Base-by-base conservation (phyloP, 1,139 yeast genomes). In the Hyphopichia burtonii region DNA sequence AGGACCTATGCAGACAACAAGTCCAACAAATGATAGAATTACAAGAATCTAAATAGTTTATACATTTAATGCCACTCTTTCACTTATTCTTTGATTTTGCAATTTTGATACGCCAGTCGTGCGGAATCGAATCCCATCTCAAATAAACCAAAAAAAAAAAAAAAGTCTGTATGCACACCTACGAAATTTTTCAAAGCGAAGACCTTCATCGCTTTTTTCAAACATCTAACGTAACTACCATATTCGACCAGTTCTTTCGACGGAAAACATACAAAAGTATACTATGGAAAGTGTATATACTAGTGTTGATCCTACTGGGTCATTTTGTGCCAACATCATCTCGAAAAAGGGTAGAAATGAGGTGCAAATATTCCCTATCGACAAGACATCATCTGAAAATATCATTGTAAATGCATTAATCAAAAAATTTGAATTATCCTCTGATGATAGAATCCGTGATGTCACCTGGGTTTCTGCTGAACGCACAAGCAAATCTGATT, bases 21-120 rank as follows among this genome's bases (percentile, higher is more conserved):
- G 93, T 90, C 27, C 94, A 88, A 59, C 94, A 90, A 54, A 74
- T 91, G 77, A 82, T 87, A 35, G 86, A 80, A 44, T 67, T 85
- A 63, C 85, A 81, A 49, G 80, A 69, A 33, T 34, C 42, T 32
- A 46, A 44, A 32, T 38, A 23, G 19, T 31, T 30, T 37, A 37
- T 15, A 22, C 34, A 17, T 10, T 31, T 18, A 31, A 17, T 18
- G 17, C 12, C 10, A 19, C 5, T 19, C 10, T 33, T 32, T 8
- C 17, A 10, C 14, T 17, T 17, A 6, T 32, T 32, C 14, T 17
- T 32, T 32, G n/a, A n/a, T n/a, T 33, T 33, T 33, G 36, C 27
- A 33, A 6, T 19, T n/a, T n/a, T n/a, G n/a, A n/a, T n/a, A 20
- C 3, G 20, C 11, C 11, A 12, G 36, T 33, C 36, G 36, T 33